These are phyloP conservation scores for Talaromyces piceae DNA, from an alignment of 2,329 filamentous ascomycete genomes.

Conservation along the genomic window DNA sequence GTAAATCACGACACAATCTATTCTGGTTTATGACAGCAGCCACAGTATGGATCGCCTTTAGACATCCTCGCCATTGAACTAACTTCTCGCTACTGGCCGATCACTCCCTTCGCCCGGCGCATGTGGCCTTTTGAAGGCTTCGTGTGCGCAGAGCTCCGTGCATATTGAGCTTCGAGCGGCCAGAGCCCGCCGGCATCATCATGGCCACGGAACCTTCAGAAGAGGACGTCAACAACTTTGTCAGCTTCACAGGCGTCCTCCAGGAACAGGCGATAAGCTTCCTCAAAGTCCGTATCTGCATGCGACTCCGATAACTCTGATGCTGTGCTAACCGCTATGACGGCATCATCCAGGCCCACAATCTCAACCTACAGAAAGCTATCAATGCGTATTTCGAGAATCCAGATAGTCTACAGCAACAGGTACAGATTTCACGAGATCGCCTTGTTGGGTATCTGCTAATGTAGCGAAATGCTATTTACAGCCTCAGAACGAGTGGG, in stretches of 20 bases:
- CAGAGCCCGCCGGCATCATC: constrained; percentile 1
- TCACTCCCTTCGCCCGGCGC: not conserved
- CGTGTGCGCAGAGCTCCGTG: constrained; percentile 9
- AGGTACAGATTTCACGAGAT: constrained; percentile 14
- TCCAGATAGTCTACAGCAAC: constrained; percentile 25
- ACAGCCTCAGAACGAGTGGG: constrained; percentile 10
- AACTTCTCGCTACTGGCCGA: not conserved
- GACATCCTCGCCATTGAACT: not conserved
- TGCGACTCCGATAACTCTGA: not conserved
- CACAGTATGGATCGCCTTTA: not conserved
- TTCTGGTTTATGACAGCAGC: not conserved
- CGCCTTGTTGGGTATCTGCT: not conserved
- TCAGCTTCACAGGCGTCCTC: constrained; percentile 33
- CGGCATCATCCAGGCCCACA: constrained; percentile 30
- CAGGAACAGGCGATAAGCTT: constrained; percentile 35
- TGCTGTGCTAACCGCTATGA: not conserved
- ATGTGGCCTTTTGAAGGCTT: constrained; percentile 9
- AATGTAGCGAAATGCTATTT: not conserved
- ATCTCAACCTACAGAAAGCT: constrained; percentile 38
- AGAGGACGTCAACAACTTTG: constrained; percentile 34
- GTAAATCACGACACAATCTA: not conserved
- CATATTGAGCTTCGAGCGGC: not conserved
- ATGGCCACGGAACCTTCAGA: constrained; percentile 35
- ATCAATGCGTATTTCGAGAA: constrained; percentile 44
- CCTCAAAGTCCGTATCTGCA: constrained; percentile 27